phyloP scores from a whole-genome alignment of 78 protist species.

The Emiliania huxleyi region DNA sequence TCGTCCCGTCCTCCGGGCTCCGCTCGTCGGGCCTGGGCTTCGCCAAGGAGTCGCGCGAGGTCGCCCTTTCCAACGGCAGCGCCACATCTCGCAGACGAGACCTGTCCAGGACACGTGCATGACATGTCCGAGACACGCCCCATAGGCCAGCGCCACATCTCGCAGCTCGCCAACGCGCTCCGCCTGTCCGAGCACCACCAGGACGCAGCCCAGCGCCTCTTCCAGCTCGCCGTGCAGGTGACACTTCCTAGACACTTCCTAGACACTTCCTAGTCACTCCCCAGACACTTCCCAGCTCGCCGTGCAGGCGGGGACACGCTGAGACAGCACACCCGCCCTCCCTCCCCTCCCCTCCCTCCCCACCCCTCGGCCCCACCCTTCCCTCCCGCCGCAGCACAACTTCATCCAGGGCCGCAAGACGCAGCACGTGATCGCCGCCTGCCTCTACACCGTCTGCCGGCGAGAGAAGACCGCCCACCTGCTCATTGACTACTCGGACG shows the following conservation, averaged over 20 bases:
- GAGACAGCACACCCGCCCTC: no score
- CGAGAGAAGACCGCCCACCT: constrained; percentile 53
- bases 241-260: no score
- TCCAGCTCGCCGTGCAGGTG: no score
- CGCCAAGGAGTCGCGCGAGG: constrained; percentile 41
- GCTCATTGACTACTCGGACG: constrained; percentile 86
- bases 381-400: constrained; percentile 55
- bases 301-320: no score
- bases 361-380: no score
- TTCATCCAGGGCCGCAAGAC: constrained; percentile 61
- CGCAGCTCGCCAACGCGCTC: constrained; percentile 39
- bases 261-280: no score
- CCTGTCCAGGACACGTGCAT: no score
- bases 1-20: constrained; percentile 4
- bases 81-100: not conserved
- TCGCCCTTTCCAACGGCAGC: constrained; percentile 45
- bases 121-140: no score
- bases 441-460: constrained; percentile 84
- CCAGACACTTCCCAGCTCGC: no score
- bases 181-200: constrained; percentile 15
- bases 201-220: constrained; percentile 56
- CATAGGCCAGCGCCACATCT: constrained; percentile 14
- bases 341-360: no score
- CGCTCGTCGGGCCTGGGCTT: not conserved
- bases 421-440: constrained; percentile 78